phyloP scores from a whole-genome alignment of 169 alveolate genomes.

The Haemoproteus tartakovskyi region DNA sequence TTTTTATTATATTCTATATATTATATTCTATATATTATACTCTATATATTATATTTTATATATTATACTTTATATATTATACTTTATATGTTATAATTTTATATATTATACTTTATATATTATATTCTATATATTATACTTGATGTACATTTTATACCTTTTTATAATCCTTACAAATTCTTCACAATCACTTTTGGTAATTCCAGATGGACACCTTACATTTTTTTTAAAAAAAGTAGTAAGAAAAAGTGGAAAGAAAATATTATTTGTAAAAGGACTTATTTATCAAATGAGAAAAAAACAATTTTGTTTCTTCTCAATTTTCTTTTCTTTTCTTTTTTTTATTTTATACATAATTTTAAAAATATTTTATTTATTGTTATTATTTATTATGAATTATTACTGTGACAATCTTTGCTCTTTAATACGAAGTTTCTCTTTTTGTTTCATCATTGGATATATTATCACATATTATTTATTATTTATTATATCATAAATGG shows the following conservation, averaged over 20 bases:
- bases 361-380: no score
- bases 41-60: no score
- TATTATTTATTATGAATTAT: no score
- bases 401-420: slow-evolving; percentile 46
- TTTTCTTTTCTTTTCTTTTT: no score
- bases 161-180: slow-evolving; percentile 27
- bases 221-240: no score
- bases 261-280: not conserved
- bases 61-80: no score
- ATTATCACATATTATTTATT: no score
- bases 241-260: not conserved
- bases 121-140: not conserved
- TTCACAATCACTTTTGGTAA: slow-evolving; percentile 29
- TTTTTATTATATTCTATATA: no score
- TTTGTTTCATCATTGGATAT: not conserved
- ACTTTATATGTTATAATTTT: not conserved
- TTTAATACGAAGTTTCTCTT: slow-evolving; percentile 11
- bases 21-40: no score
- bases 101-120: not conserved
- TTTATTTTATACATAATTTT: no score
- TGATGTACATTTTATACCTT: slow-evolving; percentile 1
- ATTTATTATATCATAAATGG: no score
- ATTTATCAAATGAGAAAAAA: not conserved
- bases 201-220: slow-evolving; percentile 8
- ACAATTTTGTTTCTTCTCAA: no score